Evolutionary conservation across 305 asterid genomes (phyloP), one percentile per base, ranked within the genome.

Genomic region (Coffea humblotiana): DNA sequence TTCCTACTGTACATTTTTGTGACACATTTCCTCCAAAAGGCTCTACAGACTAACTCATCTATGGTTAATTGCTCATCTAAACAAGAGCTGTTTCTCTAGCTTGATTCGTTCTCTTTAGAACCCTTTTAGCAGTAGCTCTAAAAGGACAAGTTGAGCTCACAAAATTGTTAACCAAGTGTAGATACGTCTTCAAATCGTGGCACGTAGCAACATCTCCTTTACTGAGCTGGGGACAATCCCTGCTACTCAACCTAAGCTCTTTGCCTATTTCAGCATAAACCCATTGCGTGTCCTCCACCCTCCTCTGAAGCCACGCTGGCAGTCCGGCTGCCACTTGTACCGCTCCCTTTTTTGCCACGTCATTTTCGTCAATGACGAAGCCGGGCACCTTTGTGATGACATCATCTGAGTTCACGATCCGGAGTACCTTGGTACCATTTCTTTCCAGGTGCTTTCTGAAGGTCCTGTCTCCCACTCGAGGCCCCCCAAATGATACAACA

Each of bases 401-500:
- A 71, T 96, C 99, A 0, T 92, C 96, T 1, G 96, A 84, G 76
- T 94, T 96, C n/a, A 94, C 98, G 2, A 96, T 92, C 4, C 98
- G 87, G 11, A 96, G 87, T 1, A 94, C 94, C 71, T 90, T 92
- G 0, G 96, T 87, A 8, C 97, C 97, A 13, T 83, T 89, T 72
- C 77, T 89, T 15, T 94, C 97, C 4, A 96, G 71, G 32, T 89
- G 90, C 63, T 80, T 29, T 0, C 97, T 83, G 65, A 96, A 96
- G 47, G 69, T 87, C 49, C 45, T 86, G 86, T 96, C 94, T 10
- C 99, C 99, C 0, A 96, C 91, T 49, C 98, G 83, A 0, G 98
- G 99, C 27, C 97, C 97, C 0, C 97, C 99, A 76, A 96, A 96
- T 0, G 99, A 96, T 68, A 96, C 91, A 4, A 96, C 99, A 0